phyloP scores from a whole-genome alignment of 1,284 basidiomycete genomes.

The Uromyces viciae-fabae region DNA sequence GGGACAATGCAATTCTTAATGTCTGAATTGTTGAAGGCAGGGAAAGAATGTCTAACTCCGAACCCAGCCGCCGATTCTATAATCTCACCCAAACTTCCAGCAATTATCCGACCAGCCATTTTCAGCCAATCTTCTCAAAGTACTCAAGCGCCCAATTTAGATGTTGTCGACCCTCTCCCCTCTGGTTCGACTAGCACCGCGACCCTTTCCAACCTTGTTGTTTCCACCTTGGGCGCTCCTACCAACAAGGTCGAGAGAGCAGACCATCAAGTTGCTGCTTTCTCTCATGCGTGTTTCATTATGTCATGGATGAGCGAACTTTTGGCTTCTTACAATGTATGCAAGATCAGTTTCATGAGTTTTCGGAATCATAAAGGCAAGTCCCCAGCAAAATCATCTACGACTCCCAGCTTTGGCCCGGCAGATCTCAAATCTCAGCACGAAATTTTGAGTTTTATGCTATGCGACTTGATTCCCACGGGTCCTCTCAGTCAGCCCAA shows the following conservation, averaged over 20 bases:
- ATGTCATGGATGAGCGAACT: conserved; percentile 90
- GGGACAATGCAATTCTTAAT: conserved; percentile 45
- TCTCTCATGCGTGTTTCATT: conserved; percentile 75
- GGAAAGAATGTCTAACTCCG: conserved; percentile 29
- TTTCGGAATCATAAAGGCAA: conserved; percentile 67
- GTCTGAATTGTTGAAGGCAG: conserved; percentile 40
- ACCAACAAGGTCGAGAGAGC: conserved; percentile 21
- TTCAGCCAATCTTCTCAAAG: conserved; percentile 27
- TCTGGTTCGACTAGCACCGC: conserved; percentile 8
- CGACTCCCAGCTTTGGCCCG: conserved; percentile 61
- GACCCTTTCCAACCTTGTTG: neutral
- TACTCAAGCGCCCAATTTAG: neutral
- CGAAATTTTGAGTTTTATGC: conserved; percentile 69
- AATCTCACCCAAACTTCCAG: conserved; percentile 11
- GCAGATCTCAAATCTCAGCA: conserved; percentile 48
- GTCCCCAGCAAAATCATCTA: conserved; percentile 62
- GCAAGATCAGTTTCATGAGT: conserved; percentile 81
- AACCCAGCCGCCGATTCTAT: conserved; percentile 4
- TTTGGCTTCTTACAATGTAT: conserved; percentile 83
- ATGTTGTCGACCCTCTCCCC: neutral
- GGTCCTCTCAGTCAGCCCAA: conserved; percentile 52
- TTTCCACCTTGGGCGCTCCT: neutral
- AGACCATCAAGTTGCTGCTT: conserved; percentile 54
- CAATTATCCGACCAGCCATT: conserved; percentile 29
- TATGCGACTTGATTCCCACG: conserved; percentile 56